Conservation (phyloP, 148 eudicot genomes). For the Fagopyrum esculentum region DNA sequence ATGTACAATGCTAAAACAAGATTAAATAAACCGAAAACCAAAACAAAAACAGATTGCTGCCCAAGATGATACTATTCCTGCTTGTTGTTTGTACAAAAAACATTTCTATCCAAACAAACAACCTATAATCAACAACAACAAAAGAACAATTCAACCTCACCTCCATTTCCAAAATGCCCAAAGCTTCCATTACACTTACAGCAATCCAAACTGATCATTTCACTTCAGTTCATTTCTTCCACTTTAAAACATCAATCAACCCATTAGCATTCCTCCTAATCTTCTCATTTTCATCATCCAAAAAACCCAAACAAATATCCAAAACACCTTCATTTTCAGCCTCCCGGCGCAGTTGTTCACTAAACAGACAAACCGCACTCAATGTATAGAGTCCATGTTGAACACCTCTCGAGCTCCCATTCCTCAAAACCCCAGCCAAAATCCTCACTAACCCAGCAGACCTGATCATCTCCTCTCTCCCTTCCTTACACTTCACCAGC, state of each 20-base stretch:
- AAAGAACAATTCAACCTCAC: neutral
- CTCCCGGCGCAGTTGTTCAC: constrained; percentile 33
- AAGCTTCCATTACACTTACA: constrained; percentile 1
- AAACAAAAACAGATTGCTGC: neutral
- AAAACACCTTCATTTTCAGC: constrained; percentile 50
- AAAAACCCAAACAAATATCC: constrained; percentile 59
- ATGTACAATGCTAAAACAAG: neutral
- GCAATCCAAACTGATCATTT: neutral
- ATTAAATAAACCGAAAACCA: neutral
- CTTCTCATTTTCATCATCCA: constrained; percentile 84
- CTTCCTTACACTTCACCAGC: constrained; percentile 62
- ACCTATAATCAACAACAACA: constrained; percentile 2
- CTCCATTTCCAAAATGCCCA: neutral
- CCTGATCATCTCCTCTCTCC: constrained; percentile 54
- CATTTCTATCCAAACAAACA: neutral
- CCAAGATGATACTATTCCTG: neutral
- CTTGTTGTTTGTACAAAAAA: constrained; percentile 6
- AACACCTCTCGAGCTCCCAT: constrained; percentile 74
- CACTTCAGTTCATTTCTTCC: constrained; percentile 17
- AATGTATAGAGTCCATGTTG: constrained; percentile 67
- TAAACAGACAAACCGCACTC: constrained; percentile 45
- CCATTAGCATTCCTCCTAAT: constrained; percentile 64
- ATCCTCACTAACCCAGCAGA: constrained; percentile 31
- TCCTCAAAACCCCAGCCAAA: constrained; percentile 51
- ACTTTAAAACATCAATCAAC: constrained; percentile 60